These are phyloP conservation scores for Chaetoceros tenuissimus DNA, from an alignment of 108 stramenopile species.

Conservation along the genomic window DNA sequence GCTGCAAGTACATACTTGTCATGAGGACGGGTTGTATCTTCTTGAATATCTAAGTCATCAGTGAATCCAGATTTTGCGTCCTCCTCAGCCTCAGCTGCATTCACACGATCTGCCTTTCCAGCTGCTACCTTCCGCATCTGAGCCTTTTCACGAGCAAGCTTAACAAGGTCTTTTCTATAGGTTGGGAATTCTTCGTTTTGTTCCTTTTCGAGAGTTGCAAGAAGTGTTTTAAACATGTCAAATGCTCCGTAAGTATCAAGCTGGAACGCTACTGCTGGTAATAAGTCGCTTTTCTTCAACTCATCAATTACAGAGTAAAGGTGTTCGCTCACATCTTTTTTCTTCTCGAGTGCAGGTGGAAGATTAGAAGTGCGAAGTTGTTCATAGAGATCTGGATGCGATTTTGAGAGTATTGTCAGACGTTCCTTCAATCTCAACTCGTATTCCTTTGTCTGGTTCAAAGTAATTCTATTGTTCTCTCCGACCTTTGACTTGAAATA, in stretches of 20 bases:
- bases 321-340: conserved; percentile 76
- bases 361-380: conserved; percentile 65
- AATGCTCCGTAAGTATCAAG: conserved; percentile 96
- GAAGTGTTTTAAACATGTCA: conserved; percentile 93
- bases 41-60: conserved; percentile 72
- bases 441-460: conserved; percentile 94
- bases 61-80: conserved; percentile 89
- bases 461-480: conserved; percentile 87
- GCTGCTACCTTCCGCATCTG: conserved; percentile 86
- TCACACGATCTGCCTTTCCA: conserved; percentile 78
- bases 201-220: conserved; percentile 80
- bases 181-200: conserved; percentile 88
- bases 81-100: conserved; percentile 86
- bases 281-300: conserved; percentile 75
- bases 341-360: conserved; percentile 67
- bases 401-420: conserved; percentile 65
- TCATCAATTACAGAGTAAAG: conserved; percentile 77
- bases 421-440: conserved; percentile 87
- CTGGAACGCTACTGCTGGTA: conserved; percentile 97
- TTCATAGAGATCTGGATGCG: conserved; percentile 79
- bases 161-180: conserved; percentile 87
- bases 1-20: conserved; percentile 91
- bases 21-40: conserved; percentile 94
- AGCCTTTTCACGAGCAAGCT: conserved; percentile 80
- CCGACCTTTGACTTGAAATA: conserved; percentile 80